Evolutionary conservation across 2,329 filamentous ascomycete genomes (phyloP).

Genomic region (Talaromyces rugulosus): DNA sequence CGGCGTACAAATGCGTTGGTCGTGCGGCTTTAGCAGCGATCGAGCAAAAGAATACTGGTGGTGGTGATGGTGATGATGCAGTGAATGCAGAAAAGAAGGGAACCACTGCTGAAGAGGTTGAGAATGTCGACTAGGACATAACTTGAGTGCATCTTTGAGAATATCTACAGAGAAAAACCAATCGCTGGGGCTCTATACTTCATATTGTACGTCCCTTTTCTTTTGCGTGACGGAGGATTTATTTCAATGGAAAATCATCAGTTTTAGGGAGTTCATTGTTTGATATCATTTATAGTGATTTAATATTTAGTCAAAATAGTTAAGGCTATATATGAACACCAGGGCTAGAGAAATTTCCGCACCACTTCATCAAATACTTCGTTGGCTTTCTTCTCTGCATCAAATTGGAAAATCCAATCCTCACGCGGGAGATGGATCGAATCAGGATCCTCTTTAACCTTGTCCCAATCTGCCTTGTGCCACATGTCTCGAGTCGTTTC

Average conservation of each 20-base stretch:
- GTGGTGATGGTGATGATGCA: background rate
- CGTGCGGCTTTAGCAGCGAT: slow-evolving; percentile 8
- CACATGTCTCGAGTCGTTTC: slow-evolving; percentile 47
- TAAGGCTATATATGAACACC: background rate
- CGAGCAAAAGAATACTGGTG: slow-evolving; percentile 2
- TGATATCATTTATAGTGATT: no score
- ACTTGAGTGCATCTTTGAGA: no score
- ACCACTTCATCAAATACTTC: slow-evolving; percentile 30
- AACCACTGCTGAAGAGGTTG: background rate
- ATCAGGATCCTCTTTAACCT: slow-evolving; percentile 37
- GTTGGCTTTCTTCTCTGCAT: slow-evolving; percentile 47
- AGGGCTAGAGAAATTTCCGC: slow-evolving; percentile 18
- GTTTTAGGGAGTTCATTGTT: no score
- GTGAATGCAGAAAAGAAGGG: background rate
- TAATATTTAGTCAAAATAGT: no score
- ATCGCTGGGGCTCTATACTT: no score
- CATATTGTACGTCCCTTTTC: no score
- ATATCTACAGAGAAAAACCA: no score
- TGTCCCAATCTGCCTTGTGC: slow-evolving; percentile 50
- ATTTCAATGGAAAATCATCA: no score
- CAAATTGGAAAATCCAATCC: slow-evolving; percentile 48
- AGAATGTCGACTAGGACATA: no score
- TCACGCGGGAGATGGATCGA: slow-evolving; percentile 46
- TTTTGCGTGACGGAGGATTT: no score
- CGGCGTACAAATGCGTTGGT: slow-evolving; percentile 33